phyloP scores from a whole-genome alignment of 208 protist species.

The Leishmania arabica region DNA sequence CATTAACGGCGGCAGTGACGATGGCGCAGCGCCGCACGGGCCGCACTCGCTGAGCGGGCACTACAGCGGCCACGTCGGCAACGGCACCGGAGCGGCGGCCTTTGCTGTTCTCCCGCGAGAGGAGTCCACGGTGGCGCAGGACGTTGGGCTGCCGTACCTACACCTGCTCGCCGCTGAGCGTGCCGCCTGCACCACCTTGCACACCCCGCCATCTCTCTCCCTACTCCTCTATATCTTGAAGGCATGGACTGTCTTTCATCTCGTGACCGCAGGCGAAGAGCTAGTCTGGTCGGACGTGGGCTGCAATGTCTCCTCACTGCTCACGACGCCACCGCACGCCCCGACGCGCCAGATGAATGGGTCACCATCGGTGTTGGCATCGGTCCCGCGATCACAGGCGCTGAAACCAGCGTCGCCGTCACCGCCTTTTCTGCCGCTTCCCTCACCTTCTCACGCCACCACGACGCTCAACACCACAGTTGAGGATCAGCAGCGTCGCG shows the following conservation, averaged over 20 bases:
- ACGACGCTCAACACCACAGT: constrained; percentile 32
- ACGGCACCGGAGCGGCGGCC: not conserved
- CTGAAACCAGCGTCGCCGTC: constrained; percentile 4
- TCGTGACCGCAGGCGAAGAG: constrained; percentile 22
- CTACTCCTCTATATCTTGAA: constrained; percentile 54
- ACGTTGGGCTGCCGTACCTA: constrained; percentile 66
- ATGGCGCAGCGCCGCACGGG: not conserved
- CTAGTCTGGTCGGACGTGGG: constrained; percentile 8
- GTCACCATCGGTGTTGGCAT: not conserved
- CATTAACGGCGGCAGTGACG: not conserved
- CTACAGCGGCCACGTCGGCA: not conserved
- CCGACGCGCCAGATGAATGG: not conserved
- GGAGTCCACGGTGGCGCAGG: constrained; percentile 37
- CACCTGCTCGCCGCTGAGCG: constrained; percentile 59
- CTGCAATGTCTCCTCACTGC: not conserved
- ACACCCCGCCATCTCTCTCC: constrained; percentile 26
- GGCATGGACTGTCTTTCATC: constrained; percentile 52
- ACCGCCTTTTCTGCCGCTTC: constrained; percentile 20
- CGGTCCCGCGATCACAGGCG: not conserved
- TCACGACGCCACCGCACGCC: not conserved
- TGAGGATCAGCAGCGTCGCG: constrained; percentile 33
- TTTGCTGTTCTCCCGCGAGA: constrained; percentile 28
- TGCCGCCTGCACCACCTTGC: constrained; percentile 26
- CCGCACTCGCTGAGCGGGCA: not conserved
- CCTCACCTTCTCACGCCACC: constrained; percentile 27